Evolutionary conservation across 2,329 filamentous ascomycete genomes (phyloP).

Genomic region (Aspergillus costaricaensis): DNA sequence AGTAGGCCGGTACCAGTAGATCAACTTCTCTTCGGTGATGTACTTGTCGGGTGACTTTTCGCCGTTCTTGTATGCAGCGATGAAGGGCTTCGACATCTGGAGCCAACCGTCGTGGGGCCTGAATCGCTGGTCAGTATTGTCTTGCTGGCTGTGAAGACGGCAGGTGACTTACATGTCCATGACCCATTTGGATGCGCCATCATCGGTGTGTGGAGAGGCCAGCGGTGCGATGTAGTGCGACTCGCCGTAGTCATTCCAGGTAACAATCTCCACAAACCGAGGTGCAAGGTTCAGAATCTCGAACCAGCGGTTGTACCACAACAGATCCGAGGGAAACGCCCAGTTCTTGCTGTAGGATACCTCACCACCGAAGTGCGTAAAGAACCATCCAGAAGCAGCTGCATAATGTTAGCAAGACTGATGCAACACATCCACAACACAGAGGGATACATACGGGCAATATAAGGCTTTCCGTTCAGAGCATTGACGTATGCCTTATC

Average conservation of each 20-base stretch:
- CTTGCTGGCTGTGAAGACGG: too few relatives aligned
- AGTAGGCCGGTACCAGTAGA: conserved; percentile 60
- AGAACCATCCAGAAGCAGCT: conserved; percentile 56
- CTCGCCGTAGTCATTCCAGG: conserved; percentile 58
- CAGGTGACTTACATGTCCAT: conserved; percentile 48
- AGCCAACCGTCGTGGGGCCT: conserved; percentile 57
- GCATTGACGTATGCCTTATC: conserved; percentile 40
- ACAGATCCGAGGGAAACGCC: conserved; percentile 49
- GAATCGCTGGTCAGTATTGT: background rate
- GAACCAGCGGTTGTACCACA: conserved; percentile 49
- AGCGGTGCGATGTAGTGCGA: conserved; percentile 58
- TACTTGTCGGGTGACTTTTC: conserved; percentile 36
- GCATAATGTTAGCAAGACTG: background rate
- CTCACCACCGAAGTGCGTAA: conserved; percentile 50
- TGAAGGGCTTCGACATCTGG: conserved; percentile 57
- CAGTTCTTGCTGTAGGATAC: conserved; percentile 56
- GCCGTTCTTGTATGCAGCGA: conserved; percentile 55
- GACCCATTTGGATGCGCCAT: conserved; percentile 51
- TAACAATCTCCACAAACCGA: conserved; percentile 52
- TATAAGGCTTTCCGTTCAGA: conserved; percentile 48
- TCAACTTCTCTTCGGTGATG: conserved; percentile 52
- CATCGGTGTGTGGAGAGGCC: conserved; percentile 41
- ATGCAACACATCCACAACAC: background rate
- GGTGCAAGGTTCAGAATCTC: conserved; percentile 49
- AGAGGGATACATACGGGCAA: conserved; percentile 44